Base-by-base conservation (phyloP, 768 basidiomycete species). In the Rossbeevera mucosa region DNA sequence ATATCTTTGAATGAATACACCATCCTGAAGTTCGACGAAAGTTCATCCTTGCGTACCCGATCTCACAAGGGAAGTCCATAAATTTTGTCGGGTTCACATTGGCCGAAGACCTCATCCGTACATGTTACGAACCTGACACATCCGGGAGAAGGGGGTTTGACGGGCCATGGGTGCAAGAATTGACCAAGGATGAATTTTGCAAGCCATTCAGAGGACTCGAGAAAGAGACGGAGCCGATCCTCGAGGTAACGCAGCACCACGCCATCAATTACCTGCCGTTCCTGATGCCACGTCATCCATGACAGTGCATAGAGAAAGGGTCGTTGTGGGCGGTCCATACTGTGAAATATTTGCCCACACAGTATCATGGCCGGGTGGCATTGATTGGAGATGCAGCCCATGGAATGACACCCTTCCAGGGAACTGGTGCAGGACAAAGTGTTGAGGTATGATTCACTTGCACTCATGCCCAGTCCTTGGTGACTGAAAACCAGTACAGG, bases 271-370 rank as follows among this genome's bases (percentile, higher is more conserved):
- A 7, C 20, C 11, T 25, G 6, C 55, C 11, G 49, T 20, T 26
- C 26, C 44, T 57, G 55, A 41, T 56, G 16, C n/a, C n/a, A 38
- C 16, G 13, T 4, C n/a, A 4, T 42, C 18, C 44, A 26, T 3
- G 31, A 22, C 47, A 86, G 84, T 80, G 80, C 56, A 71, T 80
- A 20, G 76, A 80, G 4, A 73, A 69, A 43, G 74, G 80, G 2
- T 66, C 74, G 21, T 69, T 79, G 31, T 88, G 87, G 87, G 83
- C 82, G 0, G 76, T 89, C 26, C 81, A 86, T 60, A 76, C 73
- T 4, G 69, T 81, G 2, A 73, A 72, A 47, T 77, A 82, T 6
- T 64, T 88, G 20, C 70, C 70, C 0, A 71, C 80, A 7, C 80
- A 76, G 48, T 74, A 77, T 2, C 73, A 72, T n/a, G 81, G 79